Evolutionary conservation across 2,329 filamentous ascomycete genomes (phyloP), one percentile per base, ranked within the genome.

Genomic region (Curvularia verruculosa): DNA sequence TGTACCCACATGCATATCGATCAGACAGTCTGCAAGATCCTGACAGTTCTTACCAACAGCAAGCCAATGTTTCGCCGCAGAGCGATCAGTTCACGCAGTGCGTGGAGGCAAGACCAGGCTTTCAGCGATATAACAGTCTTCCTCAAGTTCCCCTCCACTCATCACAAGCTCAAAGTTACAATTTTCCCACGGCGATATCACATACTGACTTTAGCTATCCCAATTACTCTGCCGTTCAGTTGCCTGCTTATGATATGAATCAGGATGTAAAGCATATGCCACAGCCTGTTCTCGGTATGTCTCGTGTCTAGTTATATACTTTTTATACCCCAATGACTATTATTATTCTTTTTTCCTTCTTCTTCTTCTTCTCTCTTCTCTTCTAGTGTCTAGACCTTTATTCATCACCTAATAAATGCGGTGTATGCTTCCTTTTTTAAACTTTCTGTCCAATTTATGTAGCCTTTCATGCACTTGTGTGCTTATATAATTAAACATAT

Each of bases 221-320:
- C 52, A 67, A 55, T 65, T 75, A 69, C 59, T 60, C 65, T 54
- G 39, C 68, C 65, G 64, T 67, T 56, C 73, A 75, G 66, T 73
- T 75, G 70, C 72, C 73, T 65, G 61, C 65, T 58, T 66, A 73
- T 74, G 66, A 74, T 68, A 60, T 69, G 45, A 66, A 59, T 59
- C 59, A 67, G 56, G 69, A 74, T 72, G 72, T 74, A 70, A 73
- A 74, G 56, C 74, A 74, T 69, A 68, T 75, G 67, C 68, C 70
- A 54, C 71, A 73, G 58, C 71, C 71, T 68, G 69, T 71, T 64
- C 73, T 75, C 61, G 72, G 74, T 76, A 76, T 75, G 74, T 76
- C 73, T 68, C 74, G 70, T 69, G 68, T 76, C 65, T 76, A 74
- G 71, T 73, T 70, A 67, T 58, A 66, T 64, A 68, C 64, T 58